Base-by-base conservation (phyloP, 768 basidiomycete genomes). In the Lentinula sp. region DNA sequence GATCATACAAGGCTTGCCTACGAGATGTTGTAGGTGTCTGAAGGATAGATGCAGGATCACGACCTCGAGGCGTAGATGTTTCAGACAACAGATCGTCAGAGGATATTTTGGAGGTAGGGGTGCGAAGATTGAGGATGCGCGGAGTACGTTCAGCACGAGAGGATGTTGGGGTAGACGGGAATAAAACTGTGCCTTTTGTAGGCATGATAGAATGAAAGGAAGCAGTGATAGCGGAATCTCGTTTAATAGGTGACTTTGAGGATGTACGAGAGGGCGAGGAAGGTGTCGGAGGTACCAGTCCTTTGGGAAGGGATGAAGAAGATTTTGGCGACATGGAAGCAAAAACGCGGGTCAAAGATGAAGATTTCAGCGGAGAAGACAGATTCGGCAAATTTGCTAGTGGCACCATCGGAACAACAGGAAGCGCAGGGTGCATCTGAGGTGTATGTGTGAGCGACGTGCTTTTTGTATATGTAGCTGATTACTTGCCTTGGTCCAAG, bases 1-100 rank as follows among this genome's bases (percentile, higher is more conserved):
- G 88, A 64, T 93, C 91, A 66, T 90, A 91, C 1, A 94, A 76
- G 7, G 92, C 92, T 66, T 86, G 85, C 49, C 91, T 81, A 48
- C 91, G 82, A 39, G 91, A 88, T 39, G 86, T 86, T 15, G 83
- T 83, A 1, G 91, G 90, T 5, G 90, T 92, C 64, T 83, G 73
- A 4, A 87, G 82, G 32, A 81, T 80, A 1, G 88, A 87, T 48
- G 74, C 65, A 1, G 85, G 83, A 53, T 76, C 71, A 36, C 77
- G 52, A 13, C 85, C 87, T 57, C 78, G 77, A 18, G 90, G 89
- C 0, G 90, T 93, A 2, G 81, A 83, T 15, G 88, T 86, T 23
- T 81, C 72, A n/a, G 75, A 71, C 41, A 64, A 64, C 33, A 69
- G 70, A 41, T 74, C 72, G 9, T 72, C 68, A 33, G 73, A 67